Evolutionary conservation across 768 basidiomycete genomes (phyloP), one percentile per base, ranked within the genome.

Genomic region (Terana coerulea): DNA sequence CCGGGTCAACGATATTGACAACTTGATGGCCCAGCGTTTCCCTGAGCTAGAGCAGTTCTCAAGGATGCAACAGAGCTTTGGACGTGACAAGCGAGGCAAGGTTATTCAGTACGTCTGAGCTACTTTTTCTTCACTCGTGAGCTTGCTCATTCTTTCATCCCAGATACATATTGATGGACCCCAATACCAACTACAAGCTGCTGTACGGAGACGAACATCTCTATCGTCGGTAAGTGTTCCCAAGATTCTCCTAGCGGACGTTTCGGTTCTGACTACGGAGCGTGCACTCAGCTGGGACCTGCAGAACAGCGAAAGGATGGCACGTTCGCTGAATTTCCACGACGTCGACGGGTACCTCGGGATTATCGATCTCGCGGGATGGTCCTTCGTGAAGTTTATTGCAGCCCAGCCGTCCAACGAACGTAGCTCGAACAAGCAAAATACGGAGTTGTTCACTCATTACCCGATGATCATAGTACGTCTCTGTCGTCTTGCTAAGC

Each of bases 161-260:
- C 25, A 28, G 45, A 22, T 25, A 11, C 15, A 44, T 51, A 26
- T 3, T 29, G 34, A 37, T 43, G 41, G n/a, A n/a, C 21, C 25
- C 21, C 46, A 90, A 86, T 0, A 91, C 90, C 61, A 91, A 91
- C 63, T 62, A 91, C 4, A 91, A 91, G 89, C 19, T 84, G 75
- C 11, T 79, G 79, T 53, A 69, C 79, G 42, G 79, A 91, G 59
- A 62, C 83, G 25, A 77, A 83, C 51, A n/a, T n/a, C n/a, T n/a
- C n/a, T 29, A n/a, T n/a, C n/a, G n/a, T n/a, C n/a, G n/a, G n/a
- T n/a, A n/a, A n/a, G n/a, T n/a, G n/a, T n/a, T n/a, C n/a, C n/a
- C n/a, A n/a, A n/a, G n/a, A n/a, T n/a, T n/a, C n/a, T n/a, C n/a
- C n/a, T n/a, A n/a, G n/a, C n/a, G n/a, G n/a, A n/a, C n/a, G n/a